Evolutionary conservation across 768 basidiomycete genomes (phyloP).

Genomic region (Fomitopsis pulvina): DNA sequence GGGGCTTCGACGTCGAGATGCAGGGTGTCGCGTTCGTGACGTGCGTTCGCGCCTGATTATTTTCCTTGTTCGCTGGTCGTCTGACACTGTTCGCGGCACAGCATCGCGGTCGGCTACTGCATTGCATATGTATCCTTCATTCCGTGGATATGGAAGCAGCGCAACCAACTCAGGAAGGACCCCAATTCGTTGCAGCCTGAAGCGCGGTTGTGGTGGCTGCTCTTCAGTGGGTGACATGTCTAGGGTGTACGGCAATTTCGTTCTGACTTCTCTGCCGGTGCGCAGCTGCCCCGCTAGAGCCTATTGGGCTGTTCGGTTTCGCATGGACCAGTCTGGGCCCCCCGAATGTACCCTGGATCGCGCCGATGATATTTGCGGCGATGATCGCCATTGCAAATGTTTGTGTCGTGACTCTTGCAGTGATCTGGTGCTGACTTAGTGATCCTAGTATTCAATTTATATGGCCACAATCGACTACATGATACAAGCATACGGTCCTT

Average conservation of each 20-base stretch:
- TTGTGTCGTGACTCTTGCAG: neutral
- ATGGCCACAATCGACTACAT: neutral
- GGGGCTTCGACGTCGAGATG: neutral
- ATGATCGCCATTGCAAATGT: neutral
- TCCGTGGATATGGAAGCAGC: neutral
- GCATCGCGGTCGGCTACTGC: neutral
- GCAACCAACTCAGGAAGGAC: neutral
- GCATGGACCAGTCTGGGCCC: neutral
- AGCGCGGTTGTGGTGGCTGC: neutral
- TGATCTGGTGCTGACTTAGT: neutral
- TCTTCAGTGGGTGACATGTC: neutral
- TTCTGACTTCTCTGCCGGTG: neutral
- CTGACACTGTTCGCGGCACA: neutral
- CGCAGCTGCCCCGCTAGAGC: neutral
- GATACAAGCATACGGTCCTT: neutral
- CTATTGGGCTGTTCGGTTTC: neutral
- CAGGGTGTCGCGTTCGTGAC: neutral
- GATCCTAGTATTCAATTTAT: neutral
- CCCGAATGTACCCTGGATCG: neutral
- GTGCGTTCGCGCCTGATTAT: too few relatives aligned
- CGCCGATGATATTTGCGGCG: neutral
- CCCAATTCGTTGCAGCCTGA: neutral
- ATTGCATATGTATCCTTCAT: neutral
- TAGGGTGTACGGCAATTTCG: neutral
- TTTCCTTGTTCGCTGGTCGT: neutral